A percentile compares a stretch with the other conserved stretches of the same genome.
Conservation (phyloP, 495 filamentous ascomycete species). For the Clavariopsis aquatica region DNA sequence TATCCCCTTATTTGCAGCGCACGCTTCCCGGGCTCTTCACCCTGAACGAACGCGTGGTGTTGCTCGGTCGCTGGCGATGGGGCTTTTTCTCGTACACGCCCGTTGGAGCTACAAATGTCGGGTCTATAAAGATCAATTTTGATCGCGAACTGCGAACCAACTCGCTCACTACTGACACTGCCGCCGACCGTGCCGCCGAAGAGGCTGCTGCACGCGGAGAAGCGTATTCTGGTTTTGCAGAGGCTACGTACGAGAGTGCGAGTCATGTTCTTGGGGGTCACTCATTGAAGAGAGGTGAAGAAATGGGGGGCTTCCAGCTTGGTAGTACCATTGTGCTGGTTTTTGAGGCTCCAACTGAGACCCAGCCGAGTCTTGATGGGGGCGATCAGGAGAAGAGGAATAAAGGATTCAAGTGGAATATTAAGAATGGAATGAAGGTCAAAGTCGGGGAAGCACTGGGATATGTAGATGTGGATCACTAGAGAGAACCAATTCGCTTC, state of each 20-base stretch:
- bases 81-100: conserved; percentile 96
- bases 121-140: conserved; percentile 96
- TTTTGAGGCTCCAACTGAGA: conserved; percentile 84
- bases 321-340: conserved; percentile 95
- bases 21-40: conserved; percentile 93
- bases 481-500: background rate
- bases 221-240: conserved; percentile 79
- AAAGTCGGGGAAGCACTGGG: conserved; percentile 87
- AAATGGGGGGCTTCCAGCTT: conserved; percentile 98
- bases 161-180: conserved; percentile 83
- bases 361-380: conserved; percentile 63
- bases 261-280: conserved; percentile 78
- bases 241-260: conserved; percentile 83
- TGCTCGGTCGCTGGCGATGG: conserved; percentile 92
- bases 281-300: conserved; percentile 80
- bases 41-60: conserved; percentile 91
- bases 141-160: conserved; percentile 94
- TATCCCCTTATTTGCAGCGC: conserved; percentile 89
- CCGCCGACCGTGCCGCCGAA: conserved; percentile 77
- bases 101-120: conserved; percentile 98
- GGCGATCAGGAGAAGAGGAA: conserved; percentile 58
- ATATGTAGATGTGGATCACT: conserved; percentile 48
- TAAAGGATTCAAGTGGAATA: conserved; percentile 77
- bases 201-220: conserved; percentile 74
- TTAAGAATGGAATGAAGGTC: conserved; percentile 82